Percentiles rank a stretch among this genome's conserved stretches.
Evolutionary conservation across 306 rosid genomes (phyloP).

Genomic region (Biancaea sappan): DNA sequence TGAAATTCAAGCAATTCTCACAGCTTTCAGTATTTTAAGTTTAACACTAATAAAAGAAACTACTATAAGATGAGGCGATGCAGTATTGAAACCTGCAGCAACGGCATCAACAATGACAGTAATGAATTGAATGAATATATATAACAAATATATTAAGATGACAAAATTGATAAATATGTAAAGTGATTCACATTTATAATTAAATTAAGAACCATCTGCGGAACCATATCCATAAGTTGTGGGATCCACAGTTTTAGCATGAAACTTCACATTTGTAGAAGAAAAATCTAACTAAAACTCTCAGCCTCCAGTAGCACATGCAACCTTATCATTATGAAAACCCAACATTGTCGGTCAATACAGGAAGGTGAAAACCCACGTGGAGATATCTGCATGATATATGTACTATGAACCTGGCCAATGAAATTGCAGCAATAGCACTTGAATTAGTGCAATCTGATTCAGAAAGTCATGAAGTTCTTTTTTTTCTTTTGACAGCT

Average conservation of each 20-base stretch:
- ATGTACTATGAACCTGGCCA: not conserved
- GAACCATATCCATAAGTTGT: not conserved
- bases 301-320: not conserved
- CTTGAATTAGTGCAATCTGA: not conserved
- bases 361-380: not conserved
- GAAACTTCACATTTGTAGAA: not conserved
- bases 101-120: not conserved
- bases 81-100: not conserved
- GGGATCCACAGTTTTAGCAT: not conserved
- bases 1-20: not conserved
- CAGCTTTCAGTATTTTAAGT: not conserved
- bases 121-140: not conserved
- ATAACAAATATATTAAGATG: too few relatives aligned
- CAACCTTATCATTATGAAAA: too few relatives aligned
- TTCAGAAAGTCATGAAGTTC: not conserved
- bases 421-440: not conserved
- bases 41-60: not conserved
- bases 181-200: not conserved
- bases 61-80: not conserved
- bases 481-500: not conserved
- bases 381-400: not conserved
- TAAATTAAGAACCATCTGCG: not conserved
- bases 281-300: not conserved
- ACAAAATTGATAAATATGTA: too few relatives aligned
- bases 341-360: too few relatives aligned